These are phyloP conservation scores for Alnus glutinosa DNA, from an alignment of 306 rosid species.

Conservation along the genomic window DNA sequence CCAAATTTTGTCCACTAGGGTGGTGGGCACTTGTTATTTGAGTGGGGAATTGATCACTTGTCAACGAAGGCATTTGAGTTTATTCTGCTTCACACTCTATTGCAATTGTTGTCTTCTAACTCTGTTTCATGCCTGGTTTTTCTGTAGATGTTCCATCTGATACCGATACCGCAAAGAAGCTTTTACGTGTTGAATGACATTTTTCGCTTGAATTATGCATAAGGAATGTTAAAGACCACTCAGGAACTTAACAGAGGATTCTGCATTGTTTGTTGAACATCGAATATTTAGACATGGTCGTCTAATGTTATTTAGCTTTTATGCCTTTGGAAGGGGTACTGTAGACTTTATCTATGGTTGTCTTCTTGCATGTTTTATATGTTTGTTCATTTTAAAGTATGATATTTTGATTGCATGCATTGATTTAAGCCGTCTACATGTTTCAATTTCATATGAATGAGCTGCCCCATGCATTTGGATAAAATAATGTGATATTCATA, in stretches of 20 bases:
- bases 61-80: background rate
- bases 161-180: slow-evolving; percentile 52
- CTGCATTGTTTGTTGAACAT: background rate
- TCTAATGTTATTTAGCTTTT: background rate
- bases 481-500: background rate
- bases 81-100: background rate
- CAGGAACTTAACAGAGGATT: background rate
- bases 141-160: slow-evolving; percentile 59
- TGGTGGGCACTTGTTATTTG: background rate
- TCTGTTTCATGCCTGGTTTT: background rate
- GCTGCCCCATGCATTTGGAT: background rate
- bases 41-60: background rate
- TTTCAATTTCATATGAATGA: background rate
- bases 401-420: background rate
- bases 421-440: background rate
- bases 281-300: background rate
- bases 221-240: slow-evolving; percentile 16
- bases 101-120: background rate
- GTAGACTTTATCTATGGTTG: background rate
- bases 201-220: slow-evolving; percentile 57
- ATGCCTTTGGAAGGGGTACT: background rate
- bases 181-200: slow-evolving; percentile 55
- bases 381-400: background rate
- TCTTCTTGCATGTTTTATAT: background rate
- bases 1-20: background rate